phyloP scores from a whole-genome alignment of 108 stramenopile genomes.

The Cyclostephanos tholiformis region DNA sequence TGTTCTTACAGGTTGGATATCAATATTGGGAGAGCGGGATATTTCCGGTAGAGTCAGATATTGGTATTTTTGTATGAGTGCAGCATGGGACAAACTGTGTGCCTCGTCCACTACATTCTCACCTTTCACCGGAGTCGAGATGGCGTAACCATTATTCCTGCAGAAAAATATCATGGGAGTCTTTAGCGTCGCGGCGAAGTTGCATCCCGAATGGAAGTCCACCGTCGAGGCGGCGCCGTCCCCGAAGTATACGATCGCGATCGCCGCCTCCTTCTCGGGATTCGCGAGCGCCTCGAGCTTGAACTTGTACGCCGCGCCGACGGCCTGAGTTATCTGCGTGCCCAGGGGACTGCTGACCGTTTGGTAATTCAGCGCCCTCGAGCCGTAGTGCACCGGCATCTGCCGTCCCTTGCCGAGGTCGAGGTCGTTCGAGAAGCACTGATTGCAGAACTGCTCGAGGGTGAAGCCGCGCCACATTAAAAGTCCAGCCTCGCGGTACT shows the following conservation, averaged over 20 bases:
- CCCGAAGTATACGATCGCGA: constrained; percentile 91
- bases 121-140: constrained; percentile 84
- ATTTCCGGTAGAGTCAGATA: neutral
- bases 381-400: constrained; percentile 99
- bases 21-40: neutral
- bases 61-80: neutral
- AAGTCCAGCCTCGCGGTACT: constrained; percentile 94
- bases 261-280: constrained; percentile 50
- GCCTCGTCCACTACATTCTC: neutral
- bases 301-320: constrained; percentile 89
- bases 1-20: constrained; percentile 64
- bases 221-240: constrained; percentile 95
- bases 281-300: constrained; percentile 67
- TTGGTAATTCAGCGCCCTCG: constrained; percentile 89
- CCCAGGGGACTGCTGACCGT: constrained; percentile 95
- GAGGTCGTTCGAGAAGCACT: constrained; percentile 90
- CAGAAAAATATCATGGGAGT: constrained; percentile 95
- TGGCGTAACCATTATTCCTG: constrained; percentile 98
- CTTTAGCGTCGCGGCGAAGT: constrained; percentile 93
- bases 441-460: constrained; percentile 93
- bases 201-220: constrained; percentile 96
- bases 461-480: constrained; percentile 99
- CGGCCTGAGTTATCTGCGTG: constrained; percentile 97
- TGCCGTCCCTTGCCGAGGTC: constrained; percentile 96
- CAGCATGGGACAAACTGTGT: neutral